These are phyloP conservation scores for Pyrenochaeta sp. DNA, from an alignment of 2,329 filamentous ascomycete genomes.

Conservation along the genomic window DNA sequence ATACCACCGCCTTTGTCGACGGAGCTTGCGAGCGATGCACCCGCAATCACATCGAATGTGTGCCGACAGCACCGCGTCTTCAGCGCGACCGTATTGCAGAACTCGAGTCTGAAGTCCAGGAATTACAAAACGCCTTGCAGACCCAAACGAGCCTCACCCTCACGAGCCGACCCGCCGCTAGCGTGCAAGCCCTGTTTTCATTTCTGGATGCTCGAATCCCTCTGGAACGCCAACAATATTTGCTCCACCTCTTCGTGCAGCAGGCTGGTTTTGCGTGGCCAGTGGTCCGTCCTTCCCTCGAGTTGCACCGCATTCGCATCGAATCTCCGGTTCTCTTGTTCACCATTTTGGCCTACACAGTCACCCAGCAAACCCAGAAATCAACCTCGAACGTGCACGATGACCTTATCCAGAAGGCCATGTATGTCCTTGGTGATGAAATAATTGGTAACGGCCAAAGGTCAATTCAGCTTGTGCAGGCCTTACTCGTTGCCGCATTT, in stretches of 20 bases:
- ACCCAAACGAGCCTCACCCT: slow-evolving; percentile 24
- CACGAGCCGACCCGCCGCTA: slow-evolving; percentile 24
- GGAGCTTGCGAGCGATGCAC: slow-evolving; percentile 31
- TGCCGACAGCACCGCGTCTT: slow-evolving; percentile 33
- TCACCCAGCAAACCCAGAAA: slow-evolving; percentile 29
- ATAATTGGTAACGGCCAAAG: slow-evolving; percentile 31
- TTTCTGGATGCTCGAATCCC: slow-evolving; percentile 32
- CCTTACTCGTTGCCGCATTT: slow-evolving; percentile 29
- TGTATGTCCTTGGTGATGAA: slow-evolving; percentile 29
- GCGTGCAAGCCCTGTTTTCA: slow-evolving; percentile 20
- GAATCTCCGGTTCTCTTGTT: slow-evolving; percentile 33
- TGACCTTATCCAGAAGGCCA: slow-evolving; percentile 30
- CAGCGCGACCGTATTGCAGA: slow-evolving; percentile 37
- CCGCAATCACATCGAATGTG: slow-evolving; percentile 31
- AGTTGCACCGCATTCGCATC: slow-evolving; percentile 23
- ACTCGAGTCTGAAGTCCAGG: slow-evolving; percentile 33
- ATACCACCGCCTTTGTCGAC: slow-evolving; percentile 22
- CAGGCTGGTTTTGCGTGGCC: slow-evolving; percentile 31
- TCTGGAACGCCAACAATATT: slow-evolving; percentile 23
- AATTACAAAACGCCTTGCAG: slow-evolving; percentile 25
- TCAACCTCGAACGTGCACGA: slow-evolving; percentile 30
- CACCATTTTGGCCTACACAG: slow-evolving; percentile 23
- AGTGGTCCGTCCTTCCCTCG: slow-evolving; percentile 16
- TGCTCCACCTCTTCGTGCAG: slow-evolving; percentile 22
- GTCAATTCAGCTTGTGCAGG: slow-evolving; percentile 38